phyloP scores from a whole-genome alignment of 192 early-diverging fungal genomes.

The Entomortierella chlamydospora region DNA sequence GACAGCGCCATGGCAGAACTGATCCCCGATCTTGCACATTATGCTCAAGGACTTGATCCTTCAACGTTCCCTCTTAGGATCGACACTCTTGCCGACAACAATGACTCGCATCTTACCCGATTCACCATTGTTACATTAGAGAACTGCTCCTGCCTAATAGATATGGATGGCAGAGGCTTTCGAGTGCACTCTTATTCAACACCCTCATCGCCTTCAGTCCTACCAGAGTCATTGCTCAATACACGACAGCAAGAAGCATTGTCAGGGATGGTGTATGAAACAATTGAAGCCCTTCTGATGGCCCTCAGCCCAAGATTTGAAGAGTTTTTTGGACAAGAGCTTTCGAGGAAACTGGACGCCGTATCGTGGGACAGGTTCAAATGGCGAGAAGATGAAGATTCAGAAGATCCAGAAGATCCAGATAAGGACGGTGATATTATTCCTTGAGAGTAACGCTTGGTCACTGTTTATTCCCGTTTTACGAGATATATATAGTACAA shows the following conservation, averaged over 20 bases:
- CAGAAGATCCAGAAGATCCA: background rate
- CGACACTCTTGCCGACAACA: background rate
- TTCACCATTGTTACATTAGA: conserved; percentile 32
- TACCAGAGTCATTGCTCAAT: background rate
- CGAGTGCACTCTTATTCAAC: background rate
- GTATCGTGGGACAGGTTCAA: conserved; percentile 38
- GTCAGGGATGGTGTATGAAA: conserved; percentile 34
- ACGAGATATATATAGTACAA: no score
- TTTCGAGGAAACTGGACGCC: conserved; percentile 8
- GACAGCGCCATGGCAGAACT: conserved; percentile 5
- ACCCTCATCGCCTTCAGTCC: background rate
- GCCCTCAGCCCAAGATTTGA: conserved; percentile 47
- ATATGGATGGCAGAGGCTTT: conserved; percentile 30
- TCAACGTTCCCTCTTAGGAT: conserved; percentile 31
- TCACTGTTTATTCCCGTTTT: no score
- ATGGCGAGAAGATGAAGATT: background rate
- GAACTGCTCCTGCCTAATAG: background rate
- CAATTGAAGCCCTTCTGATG: conserved; percentile 45
- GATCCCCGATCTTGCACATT: conserved; percentile 42
- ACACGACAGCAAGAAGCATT: conserved; percentile 26
- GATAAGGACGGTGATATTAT: background rate
- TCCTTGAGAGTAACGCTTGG: no score
- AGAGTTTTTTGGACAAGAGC: conserved; percentile 43
- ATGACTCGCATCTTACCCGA: background rate
- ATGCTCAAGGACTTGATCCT: conserved; percentile 22